Base-by-base conservation (phyloP, 1,284 basidiomycete species). In the Ganoderma leucocontextum region DNA sequence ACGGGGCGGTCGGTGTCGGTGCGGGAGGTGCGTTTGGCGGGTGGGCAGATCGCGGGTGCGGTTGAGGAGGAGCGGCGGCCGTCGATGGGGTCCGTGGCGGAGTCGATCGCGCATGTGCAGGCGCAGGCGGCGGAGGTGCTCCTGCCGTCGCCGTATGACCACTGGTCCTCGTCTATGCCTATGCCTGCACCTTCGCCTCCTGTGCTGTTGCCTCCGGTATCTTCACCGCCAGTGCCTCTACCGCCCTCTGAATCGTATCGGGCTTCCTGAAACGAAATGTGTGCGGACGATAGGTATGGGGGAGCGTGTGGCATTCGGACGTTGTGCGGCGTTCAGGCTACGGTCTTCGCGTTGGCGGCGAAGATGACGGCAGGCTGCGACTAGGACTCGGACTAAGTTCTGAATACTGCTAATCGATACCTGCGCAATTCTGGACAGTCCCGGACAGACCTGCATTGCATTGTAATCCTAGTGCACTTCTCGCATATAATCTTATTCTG, bases 381-480 rank as follows among this genome's bases (percentile, higher is more conserved):
- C 44, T 7, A 47, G 5, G n/a, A 47, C 44, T n/a, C n/a, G 44
- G 44, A 47, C n/a, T 15, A 41, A 13, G 13, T 41, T 41, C 17
- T 44, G 42, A 44, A 9, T 22, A 47, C n/a, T 47, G 44, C 44
- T 22, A 47, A n/a, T 10, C 9, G n/a, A 47, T 47, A 47, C 9
- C 44, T 47, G n/a, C 44, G n/a, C n/a, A 47, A 47, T 22, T 47
- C 25, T 53, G 53, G 53, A 55, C 53, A n/a, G 29, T 33, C 5
- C 17, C 33, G 53, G 53, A 55, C 22, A 55, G 53, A 35, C 17
- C 55, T 58, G 55, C 35, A 38, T 58, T 49, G 22, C 47, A 49
- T 49, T 58, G 55, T 58, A 58, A n/a, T n/a, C 55, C 55, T 38
- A 58, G 29, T n/a, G 35, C 55, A 58, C 19, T 58, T 38, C 29